A percentile compares a stretch with the other conserved stretches of the same genome.
phyloP scores from a whole-genome alignment of 805 yeast genomes.

The Yamadazyma philogaea region DNA sequence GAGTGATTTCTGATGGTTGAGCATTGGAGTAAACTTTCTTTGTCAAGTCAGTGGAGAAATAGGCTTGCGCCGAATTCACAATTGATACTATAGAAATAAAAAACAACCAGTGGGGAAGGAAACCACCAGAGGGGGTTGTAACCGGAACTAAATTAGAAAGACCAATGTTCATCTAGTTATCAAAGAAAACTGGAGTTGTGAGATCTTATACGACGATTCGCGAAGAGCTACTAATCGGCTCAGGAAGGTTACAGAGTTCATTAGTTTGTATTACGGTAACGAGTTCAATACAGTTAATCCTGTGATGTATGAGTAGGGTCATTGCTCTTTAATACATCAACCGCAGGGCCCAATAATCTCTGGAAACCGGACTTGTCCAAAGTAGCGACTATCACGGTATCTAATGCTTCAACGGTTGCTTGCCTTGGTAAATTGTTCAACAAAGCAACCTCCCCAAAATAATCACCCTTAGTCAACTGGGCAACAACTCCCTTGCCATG shows the following conservation, averaged over 20 bases:
- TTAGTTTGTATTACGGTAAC: background rate
- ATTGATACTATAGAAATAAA: conserved; percentile 81
- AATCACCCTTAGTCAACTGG: conserved; percentile 73
- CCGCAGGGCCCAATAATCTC: conserved; percentile 91
- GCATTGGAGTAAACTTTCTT: conserved; percentile 62
- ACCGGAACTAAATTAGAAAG: conserved; percentile 11
- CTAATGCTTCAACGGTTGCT: conserved; percentile 82
- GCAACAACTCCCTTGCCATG: conserved; percentile 47
- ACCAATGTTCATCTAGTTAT: background rate
- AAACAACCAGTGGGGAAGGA: conserved; percentile 37
- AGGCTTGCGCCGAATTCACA: conserved; percentile 87
- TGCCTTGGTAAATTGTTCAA: conserved; percentile 90
- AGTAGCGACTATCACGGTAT: conserved; percentile 82
- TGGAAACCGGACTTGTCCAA: conserved; percentile 91
- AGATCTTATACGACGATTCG: background rate
- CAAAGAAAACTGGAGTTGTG: too few species aligned
- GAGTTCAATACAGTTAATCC: background rate
- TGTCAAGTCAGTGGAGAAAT: conserved; percentile 69
- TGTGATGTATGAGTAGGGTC: conserved; percentile 59
- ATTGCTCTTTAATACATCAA: conserved; percentile 77
- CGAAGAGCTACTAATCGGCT: background rate
- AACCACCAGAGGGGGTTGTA: conserved; percentile 23
- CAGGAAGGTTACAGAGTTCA: background rate
- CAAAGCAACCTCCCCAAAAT: conserved; percentile 95
- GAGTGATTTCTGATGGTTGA: conserved; percentile 32